phyloP scores from a whole-genome alignment of 2,329 filamentous ascomycete species.

The Claviceps sorghi region DNA sequence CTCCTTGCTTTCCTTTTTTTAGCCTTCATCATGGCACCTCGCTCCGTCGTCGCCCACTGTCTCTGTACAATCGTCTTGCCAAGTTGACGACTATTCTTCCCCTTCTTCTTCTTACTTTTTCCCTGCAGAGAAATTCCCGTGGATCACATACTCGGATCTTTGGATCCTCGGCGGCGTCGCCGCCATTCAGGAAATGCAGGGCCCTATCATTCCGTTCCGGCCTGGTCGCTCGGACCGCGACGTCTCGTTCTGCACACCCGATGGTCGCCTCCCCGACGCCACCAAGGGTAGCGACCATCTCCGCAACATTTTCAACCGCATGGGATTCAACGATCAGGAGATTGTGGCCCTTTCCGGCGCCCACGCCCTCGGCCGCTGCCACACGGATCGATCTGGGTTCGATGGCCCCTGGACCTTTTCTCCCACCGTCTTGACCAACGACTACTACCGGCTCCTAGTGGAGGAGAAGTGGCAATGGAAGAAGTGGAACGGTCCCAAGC shows the following conservation, averaged over 20 bases:
- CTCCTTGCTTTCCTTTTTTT: too few relatives aligned
- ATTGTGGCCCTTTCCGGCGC: slow-evolving; percentile 82
- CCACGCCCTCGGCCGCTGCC: slow-evolving; percentile 79
- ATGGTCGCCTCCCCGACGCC: slow-evolving; percentile 74
- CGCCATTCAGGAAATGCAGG: slow-evolving; percentile 91
- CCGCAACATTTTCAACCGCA: slow-evolving; percentile 83
- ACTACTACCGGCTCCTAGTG: slow-evolving; percentile 78
- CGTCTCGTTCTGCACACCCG: slow-evolving; percentile 72
- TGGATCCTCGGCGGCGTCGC: slow-evolving; percentile 82
- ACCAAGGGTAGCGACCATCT: slow-evolving; percentile 67
- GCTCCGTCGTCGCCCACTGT: not conserved
- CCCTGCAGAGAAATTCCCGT: slow-evolving; percentile 54
- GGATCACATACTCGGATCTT: slow-evolving; percentile 92
- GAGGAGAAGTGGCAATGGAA: slow-evolving; percentile 86
- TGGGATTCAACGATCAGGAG: slow-evolving; percentile 96
- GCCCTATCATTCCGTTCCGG: slow-evolving; percentile 74
- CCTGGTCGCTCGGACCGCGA: slow-evolving; percentile 75
- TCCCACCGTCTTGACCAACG: slow-evolving; percentile 83
- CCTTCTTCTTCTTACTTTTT: not conserved
- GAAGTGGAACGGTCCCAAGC: slow-evolving; percentile 85
- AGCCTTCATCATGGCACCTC: not conserved
- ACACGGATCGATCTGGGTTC: slow-evolving; percentile 76
- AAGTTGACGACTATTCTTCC: not conserved
- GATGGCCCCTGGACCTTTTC: slow-evolving; percentile 87
- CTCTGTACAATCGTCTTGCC: not conserved